A percentile compares a stretch with the other conserved stretches of the same genome.
phyloP scores from a whole-genome alignment of 2,329 filamentous ascomycete genomes.

The Arachnomyces sp. region DNA sequence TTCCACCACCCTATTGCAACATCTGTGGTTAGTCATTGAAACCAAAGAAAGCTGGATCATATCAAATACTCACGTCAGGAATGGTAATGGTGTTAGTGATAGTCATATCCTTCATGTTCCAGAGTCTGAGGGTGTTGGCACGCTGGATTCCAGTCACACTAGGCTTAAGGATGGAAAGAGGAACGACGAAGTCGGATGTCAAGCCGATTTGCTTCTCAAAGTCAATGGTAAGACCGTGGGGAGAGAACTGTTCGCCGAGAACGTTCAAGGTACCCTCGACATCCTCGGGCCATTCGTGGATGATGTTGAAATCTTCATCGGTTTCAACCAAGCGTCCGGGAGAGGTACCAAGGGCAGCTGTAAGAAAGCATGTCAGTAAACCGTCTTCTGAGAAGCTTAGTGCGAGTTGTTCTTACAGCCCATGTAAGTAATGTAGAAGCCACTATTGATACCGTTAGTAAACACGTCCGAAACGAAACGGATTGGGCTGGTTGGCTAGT shows the following conservation, averaged over 20 bases:
- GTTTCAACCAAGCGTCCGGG: conserved; percentile 57
- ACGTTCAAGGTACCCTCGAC: conserved; percentile 48
- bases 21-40: background rate
- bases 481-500: background rate
- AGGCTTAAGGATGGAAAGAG: conserved; percentile 55
- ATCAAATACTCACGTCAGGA: conserved; percentile 39
- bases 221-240: conserved; percentile 53
- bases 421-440: conserved; percentile 58
- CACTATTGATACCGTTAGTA: conserved; percentile 17
- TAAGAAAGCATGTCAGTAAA: conserved; percentile 10
- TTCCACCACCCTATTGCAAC: conserved; percentile 43
- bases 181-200: conserved; percentile 58
- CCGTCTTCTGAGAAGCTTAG: background rate
- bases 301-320: conserved; percentile 52
- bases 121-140: conserved; percentile 54
- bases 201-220: conserved; percentile 52
- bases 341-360: conserved; percentile 47
- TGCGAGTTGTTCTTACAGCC: conserved; percentile 33
- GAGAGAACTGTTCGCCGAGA: conserved; percentile 53
- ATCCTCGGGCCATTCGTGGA: conserved; percentile 56
- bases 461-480: background rate
- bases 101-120: conserved; percentile 46
- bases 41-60: background rate
- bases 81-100: conserved; percentile 57
- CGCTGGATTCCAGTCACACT: conserved; percentile 43